phyloP scores from a whole-genome alignment of 2,329 filamentous ascomycete species.

The Teratosphaeria pseudoeucalypti region DNA sequence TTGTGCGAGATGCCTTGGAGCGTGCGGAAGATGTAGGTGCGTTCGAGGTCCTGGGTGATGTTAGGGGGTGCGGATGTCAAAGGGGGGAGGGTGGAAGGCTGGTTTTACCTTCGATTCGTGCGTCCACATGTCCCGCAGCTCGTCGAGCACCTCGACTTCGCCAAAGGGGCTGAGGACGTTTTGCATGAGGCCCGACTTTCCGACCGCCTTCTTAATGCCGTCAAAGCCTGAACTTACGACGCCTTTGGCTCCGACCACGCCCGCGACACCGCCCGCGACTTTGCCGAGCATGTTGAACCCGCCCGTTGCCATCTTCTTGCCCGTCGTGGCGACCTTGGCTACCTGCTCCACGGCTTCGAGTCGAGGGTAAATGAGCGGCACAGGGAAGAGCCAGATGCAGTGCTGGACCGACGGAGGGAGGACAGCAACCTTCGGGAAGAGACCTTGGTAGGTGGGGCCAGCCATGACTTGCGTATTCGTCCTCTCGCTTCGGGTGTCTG shows the following conservation, averaged over 20 bases:
- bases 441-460: constrained; percentile 89
- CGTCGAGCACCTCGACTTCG: constrained; percentile 88
- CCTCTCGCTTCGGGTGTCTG: constrained; percentile 84
- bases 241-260: constrained; percentile 88
- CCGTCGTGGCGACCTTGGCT: constrained; percentile 81
- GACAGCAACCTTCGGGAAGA: constrained; percentile 90
- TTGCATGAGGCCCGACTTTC: constrained; percentile 91
- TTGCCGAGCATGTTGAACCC: constrained; percentile 95
- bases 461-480: constrained; percentile 88
- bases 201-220: constrained; percentile 91
- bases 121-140: constrained; percentile 94
- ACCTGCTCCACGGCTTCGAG: constrained; percentile 86
- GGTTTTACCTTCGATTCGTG: constrained; percentile 72
- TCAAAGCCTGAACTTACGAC: constrained; percentile 88
- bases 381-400: constrained; percentile 90
- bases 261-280: constrained; percentile 87
- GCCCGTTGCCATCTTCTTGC: constrained; percentile 92
- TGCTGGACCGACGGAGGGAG: constrained; percentile 90
- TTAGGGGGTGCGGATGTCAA: constrained; percentile 1
- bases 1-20: constrained; percentile 91
- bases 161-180: constrained; percentile 92
- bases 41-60: constrained; percentile 62
- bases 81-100: neutral
- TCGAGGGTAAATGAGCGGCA: constrained; percentile 82
- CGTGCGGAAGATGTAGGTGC: constrained; percentile 92